Base-by-base conservation (phyloP, 2,329 filamentous ascomycete species). In the Penicillium sp. region DNA sequence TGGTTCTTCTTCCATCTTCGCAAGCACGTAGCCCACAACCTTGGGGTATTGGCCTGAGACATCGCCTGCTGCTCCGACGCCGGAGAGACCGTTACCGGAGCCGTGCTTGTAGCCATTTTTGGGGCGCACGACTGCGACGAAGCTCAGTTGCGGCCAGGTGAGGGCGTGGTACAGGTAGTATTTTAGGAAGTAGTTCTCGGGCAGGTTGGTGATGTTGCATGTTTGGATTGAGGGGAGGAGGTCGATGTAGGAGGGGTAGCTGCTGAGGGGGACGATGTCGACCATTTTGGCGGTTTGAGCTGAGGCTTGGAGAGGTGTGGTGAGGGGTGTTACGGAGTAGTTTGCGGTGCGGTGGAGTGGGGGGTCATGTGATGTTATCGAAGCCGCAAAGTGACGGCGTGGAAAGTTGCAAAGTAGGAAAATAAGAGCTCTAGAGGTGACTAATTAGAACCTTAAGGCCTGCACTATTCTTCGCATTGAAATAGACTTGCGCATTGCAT, bases 151-250 rank as follows among this genome's bases (percentile, higher is more conserved):
- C 43, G 94, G 94, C 94, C 94, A 99, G 67, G 92, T 96, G 64
- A 97, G 86, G 14, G 93, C 92, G 78, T 99, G 94, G 84, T 99
- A 99, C 70, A 99, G 87, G 81, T 99, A 99, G 83, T 99, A 99
- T 84, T 99, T 99, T 78, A 96, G 90, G 76, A 97, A 97, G 85
- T 99, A 99, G 83, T 99, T 99, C 78, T 99, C 94, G 62, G 94
- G 94, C 50, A 99, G 84, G 81, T 99, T 99, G 75, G 95, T 96
- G 73, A 99, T 92, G 81, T 99, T 97, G 72, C 93, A 93, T 76
- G 95, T 92, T 79, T 99, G 94, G 72, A 99, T 89, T 61, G 91
- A 82, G 63, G 86, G 88, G 64, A 99, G 86, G 61, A 94, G 81
- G 62, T 93, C 89, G 77, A 99, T 96, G 79, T 97, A 75, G 58